These are phyloP conservation scores for Saccharomyces pastorianus DNA, from an alignment of 1,139 yeast genomes.

Conservation along the genomic window DNA sequence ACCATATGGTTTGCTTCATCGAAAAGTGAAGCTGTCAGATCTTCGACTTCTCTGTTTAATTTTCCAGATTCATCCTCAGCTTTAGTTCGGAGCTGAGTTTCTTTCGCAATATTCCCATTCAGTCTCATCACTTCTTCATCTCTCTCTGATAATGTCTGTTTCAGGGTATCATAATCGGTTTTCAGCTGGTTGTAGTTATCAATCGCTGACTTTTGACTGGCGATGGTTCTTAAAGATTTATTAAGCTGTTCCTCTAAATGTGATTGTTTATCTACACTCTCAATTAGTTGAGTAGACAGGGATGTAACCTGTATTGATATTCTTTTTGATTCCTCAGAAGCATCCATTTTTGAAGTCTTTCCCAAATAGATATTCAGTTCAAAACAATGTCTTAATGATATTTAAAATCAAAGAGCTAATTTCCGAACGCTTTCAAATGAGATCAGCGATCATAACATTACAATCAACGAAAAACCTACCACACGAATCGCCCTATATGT, in stretches of 20 bases:
- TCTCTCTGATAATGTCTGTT: conserved; percentile 32
- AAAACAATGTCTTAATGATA: not conserved
- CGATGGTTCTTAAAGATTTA: conserved; percentile 22
- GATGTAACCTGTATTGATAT: conserved; percentile 49
- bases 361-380: no score
- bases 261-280: conserved; percentile 53
- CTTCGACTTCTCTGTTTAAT: conserved; percentile 66
- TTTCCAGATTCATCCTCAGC: conserved; percentile 54
- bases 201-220: conserved; percentile 14
- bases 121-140: conserved; percentile 33
- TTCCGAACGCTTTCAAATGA: not conserved
- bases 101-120: conserved; percentile 30
- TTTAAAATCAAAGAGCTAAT: no score
- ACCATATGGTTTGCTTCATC: conserved; percentile 80
- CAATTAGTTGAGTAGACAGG: conserved; percentile 51
- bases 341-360: not conserved
- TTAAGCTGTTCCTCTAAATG: conserved; percentile 38
- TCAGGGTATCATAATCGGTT: conserved; percentile 19
- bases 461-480: not conserved
- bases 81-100: conserved; percentile 36
- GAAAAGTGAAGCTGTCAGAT: conserved; percentile 63
- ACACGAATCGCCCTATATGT: not conserved
- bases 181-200: conserved; percentile 14
- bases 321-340: conserved; percentile 34
- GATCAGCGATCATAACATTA: no score